These are phyloP conservation scores for Trametes maxima DNA, from an alignment of 768 basidiomycete genomes.

Conservation along the genomic window DNA sequence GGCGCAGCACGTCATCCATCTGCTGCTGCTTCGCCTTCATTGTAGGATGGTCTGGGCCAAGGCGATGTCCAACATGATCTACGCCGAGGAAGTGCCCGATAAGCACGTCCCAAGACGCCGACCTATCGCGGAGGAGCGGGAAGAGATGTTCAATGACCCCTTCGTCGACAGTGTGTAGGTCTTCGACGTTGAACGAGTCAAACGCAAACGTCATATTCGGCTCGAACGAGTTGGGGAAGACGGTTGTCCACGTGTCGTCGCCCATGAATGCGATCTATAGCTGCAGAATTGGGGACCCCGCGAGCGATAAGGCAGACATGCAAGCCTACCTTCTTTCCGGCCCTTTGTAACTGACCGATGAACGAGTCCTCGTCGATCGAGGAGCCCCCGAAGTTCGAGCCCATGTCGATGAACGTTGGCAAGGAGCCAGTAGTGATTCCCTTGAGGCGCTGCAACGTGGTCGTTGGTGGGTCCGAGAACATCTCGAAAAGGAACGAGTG, in stretches of 20 bases:
- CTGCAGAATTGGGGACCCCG: constrained; percentile 24
- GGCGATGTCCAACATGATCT: constrained; percentile 94
- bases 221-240: constrained; percentile 79
- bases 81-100: constrained; percentile 95
- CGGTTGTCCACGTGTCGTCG: constrained; percentile 94
- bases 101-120: constrained; percentile 76
- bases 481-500: constrained; percentile 88
- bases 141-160: constrained; percentile 86
- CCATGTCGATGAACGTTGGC: constrained; percentile 94
- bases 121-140: constrained; percentile 61
- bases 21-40: constrained; percentile 87
- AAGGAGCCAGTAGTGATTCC: constrained; percentile 93
- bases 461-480: constrained; percentile 92
- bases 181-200: constrained; percentile 98
- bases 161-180: constrained; percentile 92
- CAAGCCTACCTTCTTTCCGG: constrained; percentile 59
- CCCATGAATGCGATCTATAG: constrained; percentile 86
- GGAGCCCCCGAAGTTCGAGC: constrained; percentile 88
- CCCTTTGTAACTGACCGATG: constrained; percentile 65
- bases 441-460: constrained; percentile 94
- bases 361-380: constrained; percentile 88
- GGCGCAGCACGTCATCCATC: constrained; percentile 79
- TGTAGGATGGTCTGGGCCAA: constrained; percentile 84
- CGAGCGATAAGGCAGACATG: constrained; percentile 3
- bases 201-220: constrained; percentile 79